Conservation (phyloP, 805 yeast species). For the Sugiyamaella marilandica region DNA sequence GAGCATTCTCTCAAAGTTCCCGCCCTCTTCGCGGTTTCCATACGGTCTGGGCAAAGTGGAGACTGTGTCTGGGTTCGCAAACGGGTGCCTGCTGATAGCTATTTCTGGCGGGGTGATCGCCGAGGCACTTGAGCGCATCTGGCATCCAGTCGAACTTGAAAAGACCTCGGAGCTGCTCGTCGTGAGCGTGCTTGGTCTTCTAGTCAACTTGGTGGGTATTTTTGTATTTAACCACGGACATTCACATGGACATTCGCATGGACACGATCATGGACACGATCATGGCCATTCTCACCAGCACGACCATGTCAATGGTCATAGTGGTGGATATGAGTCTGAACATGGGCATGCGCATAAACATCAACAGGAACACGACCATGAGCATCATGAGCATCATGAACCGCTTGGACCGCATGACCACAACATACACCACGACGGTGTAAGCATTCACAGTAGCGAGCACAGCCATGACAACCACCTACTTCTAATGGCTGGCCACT, state of each 20-base stretch:
- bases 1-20: conserved; percentile 56
- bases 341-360: conserved; percentile 35
- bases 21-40: conserved; percentile 69
- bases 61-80: conserved; percentile 91
- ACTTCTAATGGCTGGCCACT: conserved; percentile 49
- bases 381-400: conserved; percentile 25
- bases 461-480: conserved; percentile 12
- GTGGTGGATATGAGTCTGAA: conserved; percentile 42
- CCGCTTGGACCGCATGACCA: conserved; percentile 7
- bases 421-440: conserved; percentile 18
- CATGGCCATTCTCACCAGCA: conserved; percentile 30
- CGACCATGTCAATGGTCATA: conserved; percentile 34
- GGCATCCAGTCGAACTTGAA: conserved; percentile 70
- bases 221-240: conserved; percentile 92
- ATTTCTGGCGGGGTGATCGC: conserved; percentile 83
- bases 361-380: conserved; percentile 39
- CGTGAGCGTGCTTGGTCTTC: conserved; percentile 77
- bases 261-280: conserved; percentile 45
- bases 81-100: conserved; percentile 82
- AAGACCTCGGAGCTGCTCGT: conserved; percentile 79
- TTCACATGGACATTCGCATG: conserved; percentile 38
- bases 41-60: conserved; percentile 83
- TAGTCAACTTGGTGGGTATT: conserved; percentile 88
- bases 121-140: conserved; percentile 79
- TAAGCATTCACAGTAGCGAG: conserved; percentile 13